Conservation (phyloP, 176 grass and related monocot genomes). For the Urochloa ruziziensis region DNA sequence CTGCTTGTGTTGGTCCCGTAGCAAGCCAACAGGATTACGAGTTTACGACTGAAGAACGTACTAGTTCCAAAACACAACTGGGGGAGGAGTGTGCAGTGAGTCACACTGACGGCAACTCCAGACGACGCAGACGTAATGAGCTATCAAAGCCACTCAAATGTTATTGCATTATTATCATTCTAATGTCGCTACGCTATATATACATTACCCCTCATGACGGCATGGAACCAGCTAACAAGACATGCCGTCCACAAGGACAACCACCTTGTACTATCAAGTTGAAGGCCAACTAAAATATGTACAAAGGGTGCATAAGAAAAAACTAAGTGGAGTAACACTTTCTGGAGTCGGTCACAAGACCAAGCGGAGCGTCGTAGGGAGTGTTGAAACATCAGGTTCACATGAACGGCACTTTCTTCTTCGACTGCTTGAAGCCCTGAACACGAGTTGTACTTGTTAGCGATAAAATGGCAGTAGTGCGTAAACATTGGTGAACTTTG, state of each 20-base stretch:
- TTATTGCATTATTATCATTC: background rate
- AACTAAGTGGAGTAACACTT: background rate
- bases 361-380: background rate
- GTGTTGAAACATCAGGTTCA: background rate
- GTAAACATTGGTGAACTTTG: background rate
- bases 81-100: background rate
- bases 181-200: background rate
- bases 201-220: background rate
- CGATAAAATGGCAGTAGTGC: background rate
- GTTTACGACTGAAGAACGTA: too few relatives aligned
- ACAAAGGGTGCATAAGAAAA: background rate
- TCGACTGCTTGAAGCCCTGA: conserved; percentile 42
- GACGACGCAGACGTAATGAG: background rate
- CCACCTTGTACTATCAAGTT: background rate
- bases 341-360: background rate
- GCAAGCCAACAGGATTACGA: too few relatives aligned
- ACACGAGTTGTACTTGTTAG: conserved; percentile 9
- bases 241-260: background rate
- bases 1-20: too few relatives aligned
- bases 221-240: background rate
- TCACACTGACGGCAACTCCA: background rate
- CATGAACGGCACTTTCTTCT: conserved; percentile 18
- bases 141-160: background rate
- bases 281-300: background rate
- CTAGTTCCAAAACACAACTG: background rate